Base-by-base conservation (phyloP, 768 basidiomycete genomes). In the Rhodosporidiobolus sp. region DNA sequence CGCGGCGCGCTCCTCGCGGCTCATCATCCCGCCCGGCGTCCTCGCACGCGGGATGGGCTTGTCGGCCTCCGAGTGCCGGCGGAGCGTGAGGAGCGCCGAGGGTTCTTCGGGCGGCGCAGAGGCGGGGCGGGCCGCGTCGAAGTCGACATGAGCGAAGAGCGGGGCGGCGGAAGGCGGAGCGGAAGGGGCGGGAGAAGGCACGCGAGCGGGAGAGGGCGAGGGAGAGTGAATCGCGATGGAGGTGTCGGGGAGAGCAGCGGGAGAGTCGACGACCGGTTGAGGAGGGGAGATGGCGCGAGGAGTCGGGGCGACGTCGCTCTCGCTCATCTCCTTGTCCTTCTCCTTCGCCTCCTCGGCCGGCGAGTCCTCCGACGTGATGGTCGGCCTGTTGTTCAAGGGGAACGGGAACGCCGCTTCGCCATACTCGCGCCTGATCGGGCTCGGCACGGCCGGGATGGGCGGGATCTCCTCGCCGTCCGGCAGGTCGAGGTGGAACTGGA, bases 1-100 rank as follows among this genome's bases (percentile, higher is more conserved):
- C 24, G 43, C 35, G 5, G 70, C 70, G 16, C 70, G 60, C 52
- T 72, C 70, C 24, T 52, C 70, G 22, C 65, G 35, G 22, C 55
- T 35, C 55, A 67, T 60, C 43, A 43, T 53, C 50, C 22, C 72
- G 76, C 70, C 79, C 77, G 46, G 30, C n/a, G 38, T 56, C 1
- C 64, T 60, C 19, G 48, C 11, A 20, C 53, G 45, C 3, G 38
- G 11, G 45, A 63, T 28, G 11, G 48, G 54, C 24, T 35, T 57
- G 64, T 61, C 70, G 4, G 45, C 14, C 54, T 72, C 70, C n/a
- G 34, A 43, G 4, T 54, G 53, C 3, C 70, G 34, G 1, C 70
- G 65, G 14, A 49, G 10, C 24, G 56, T 32, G 22, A 70, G 63
- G 1, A 34, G 34, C 2, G 61, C 38, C 12, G 52, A 45, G 38